Conservation (phyloP, 2,329 filamentous ascomycete genomes). For the Trichoderma pleuroti region DNA sequence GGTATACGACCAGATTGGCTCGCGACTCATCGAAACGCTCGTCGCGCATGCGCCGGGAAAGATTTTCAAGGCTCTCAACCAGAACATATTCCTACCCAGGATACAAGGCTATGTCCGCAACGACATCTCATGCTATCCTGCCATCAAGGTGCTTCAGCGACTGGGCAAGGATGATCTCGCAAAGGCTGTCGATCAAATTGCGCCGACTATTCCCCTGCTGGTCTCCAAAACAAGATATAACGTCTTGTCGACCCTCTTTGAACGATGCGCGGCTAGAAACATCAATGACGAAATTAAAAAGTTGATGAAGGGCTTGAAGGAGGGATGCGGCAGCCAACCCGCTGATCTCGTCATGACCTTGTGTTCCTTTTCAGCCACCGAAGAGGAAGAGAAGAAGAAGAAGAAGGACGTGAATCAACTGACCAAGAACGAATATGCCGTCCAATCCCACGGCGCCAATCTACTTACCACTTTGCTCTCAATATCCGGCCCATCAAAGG, state of each 20-base stretch:
- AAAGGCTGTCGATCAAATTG: conserved; percentile 66
- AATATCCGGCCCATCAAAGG: conserved; percentile 65
- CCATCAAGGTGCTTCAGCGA: conserved; percentile 76
- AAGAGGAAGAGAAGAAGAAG: conserved; percentile 31
- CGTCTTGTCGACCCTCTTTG: conserved; percentile 77
- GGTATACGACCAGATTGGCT: conserved; percentile 87
- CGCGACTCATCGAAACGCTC: conserved; percentile 83
- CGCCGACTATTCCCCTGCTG: conserved; percentile 68
- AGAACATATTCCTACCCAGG: conserved; percentile 72
- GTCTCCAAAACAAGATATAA: conserved; percentile 73
- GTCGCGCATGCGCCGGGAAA: conserved; percentile 78
- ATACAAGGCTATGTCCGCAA: conserved; percentile 82
- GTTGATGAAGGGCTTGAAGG: conserved; percentile 46
- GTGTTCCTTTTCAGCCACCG: conserved; percentile 43
- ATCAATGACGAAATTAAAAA: conserved; percentile 49
- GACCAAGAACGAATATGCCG: conserved; percentile 54
- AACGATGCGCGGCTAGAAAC: conserved; percentile 71
- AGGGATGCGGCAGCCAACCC: conserved; percentile 46
- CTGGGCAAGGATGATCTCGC: conserved; percentile 82
- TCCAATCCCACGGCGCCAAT: conserved; percentile 70
- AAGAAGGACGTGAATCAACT: conserved; percentile 37
- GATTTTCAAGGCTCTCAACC: conserved; percentile 84
- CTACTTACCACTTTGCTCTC: conserved; percentile 76
- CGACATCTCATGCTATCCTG: conserved; percentile 84
- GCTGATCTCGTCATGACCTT: conserved; percentile 49